Conservation (phyloP, 2,329 filamentous ascomycete species). For the Botrytis sinoallii region DNA sequence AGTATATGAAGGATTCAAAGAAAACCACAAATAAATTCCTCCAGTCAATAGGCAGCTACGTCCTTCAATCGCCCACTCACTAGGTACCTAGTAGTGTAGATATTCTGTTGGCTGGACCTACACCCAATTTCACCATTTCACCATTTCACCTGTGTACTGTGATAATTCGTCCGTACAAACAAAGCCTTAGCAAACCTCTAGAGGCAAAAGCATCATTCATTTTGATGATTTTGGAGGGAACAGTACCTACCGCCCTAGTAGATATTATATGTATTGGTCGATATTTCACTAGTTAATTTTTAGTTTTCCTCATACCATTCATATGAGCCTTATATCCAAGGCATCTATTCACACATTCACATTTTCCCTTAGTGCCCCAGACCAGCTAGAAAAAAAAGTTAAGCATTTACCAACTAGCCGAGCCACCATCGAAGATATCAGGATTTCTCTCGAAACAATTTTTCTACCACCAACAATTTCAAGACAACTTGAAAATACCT, state of each 20-base stretch:
- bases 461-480: constrained; percentile 19
- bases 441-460: neutral
- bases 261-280: neutral
- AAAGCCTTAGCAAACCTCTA: neutral
- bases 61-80: neutral
- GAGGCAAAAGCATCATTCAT: neutral
- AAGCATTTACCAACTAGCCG: constrained; percentile 2
- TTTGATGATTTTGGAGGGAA: neutral
- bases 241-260: neutral
- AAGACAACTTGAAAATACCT: constrained; percentile 16
- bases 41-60: neutral
- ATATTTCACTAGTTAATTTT: neutral
- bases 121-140: neutral
- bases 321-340: neutral
- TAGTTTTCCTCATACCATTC: neutral
- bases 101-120: neutral
- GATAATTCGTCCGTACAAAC: neutral
- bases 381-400: neutral
- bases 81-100: no score
- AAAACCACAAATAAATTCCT: neutral
- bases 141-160: neutral
- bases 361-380: neutral
- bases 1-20: neutral
- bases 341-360: neutral
- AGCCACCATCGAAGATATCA: constrained; percentile 16